Percentiles rank a stretch among this genome's conserved stretches.
These are phyloP conservation scores for Polyporus tsugae DNA, from an alignment of 1,284 basidiomycete species.

Conservation along the genomic window DNA sequence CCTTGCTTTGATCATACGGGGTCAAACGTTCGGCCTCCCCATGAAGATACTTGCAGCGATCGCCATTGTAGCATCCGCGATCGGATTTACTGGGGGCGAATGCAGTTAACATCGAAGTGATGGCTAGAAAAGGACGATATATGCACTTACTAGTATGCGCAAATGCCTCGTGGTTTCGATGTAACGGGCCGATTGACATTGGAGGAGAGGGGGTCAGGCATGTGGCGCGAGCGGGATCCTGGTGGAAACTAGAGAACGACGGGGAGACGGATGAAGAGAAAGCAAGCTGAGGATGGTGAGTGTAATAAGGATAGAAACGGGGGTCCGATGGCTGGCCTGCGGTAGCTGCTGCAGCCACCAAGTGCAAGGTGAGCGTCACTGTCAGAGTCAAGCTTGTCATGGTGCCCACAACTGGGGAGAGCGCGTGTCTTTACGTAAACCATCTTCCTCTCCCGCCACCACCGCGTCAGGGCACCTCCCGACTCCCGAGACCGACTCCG, in stretches of 20 bases:
- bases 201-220: slow-evolving; percentile 15
- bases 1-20: slow-evolving; percentile 73
- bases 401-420: not conserved
- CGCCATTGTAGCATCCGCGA: slow-evolving; percentile 72
- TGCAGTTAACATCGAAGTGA: slow-evolving; percentile 9
- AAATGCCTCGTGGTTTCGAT: slow-evolving; percentile 46
- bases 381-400: slow-evolving; percentile 9
- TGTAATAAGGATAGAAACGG: not conserved
- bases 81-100: slow-evolving; percentile 43
- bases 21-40: slow-evolving; percentile 60
- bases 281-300: not conserved
- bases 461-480: not conserved
- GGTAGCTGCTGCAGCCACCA: slow-evolving; percentile 26
- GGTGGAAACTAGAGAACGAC: no score
- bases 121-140: not conserved
- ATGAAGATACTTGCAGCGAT: slow-evolving; percentile 79
- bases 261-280: slow-evolving; percentile 6
- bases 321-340: slow-evolving; percentile 18
- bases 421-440: slow-evolving; percentile 8
- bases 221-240: not conserved
- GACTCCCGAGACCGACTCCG: not conserved
- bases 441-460: not conserved
- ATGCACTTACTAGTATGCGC: slow-evolving; percentile 35
- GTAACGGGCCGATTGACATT: slow-evolving; percentile 57
- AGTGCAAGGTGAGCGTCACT: slow-evolving; percentile 7